Conservation (phyloP, 2,329 filamentous ascomycete genomes). For the Epichloe sp. region DNA sequence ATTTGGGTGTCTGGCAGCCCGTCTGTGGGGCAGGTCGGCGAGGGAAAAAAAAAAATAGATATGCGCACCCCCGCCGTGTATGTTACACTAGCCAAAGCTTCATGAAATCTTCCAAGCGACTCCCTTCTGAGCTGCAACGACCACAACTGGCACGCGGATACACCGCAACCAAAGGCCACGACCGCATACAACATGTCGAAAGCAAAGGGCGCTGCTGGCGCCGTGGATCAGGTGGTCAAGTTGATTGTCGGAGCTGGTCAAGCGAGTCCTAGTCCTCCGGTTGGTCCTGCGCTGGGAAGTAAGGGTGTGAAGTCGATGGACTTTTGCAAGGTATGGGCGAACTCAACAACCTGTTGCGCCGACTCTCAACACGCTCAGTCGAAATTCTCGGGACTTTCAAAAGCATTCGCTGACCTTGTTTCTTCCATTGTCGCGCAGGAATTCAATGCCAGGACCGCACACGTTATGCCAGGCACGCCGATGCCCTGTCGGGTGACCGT, state of each 20-base stretch:
- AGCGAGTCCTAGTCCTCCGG: constrained; percentile 85
- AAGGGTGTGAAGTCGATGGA: constrained; percentile 99
- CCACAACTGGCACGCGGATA: not conserved
- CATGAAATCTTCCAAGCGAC: constrained; percentile 7
- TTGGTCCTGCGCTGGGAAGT: constrained; percentile 88
- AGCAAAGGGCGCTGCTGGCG: constrained; percentile 24
- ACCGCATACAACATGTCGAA: constrained; percentile 37
- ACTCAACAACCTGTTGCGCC: not conserved
- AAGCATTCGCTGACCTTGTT: constrained; percentile 8
- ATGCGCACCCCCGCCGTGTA: not conserved
- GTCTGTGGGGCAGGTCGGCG: not conserved
- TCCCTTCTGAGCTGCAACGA: not conserved
- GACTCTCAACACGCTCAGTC: not conserved
- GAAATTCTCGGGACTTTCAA: not conserved
- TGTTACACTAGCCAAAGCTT: not conserved
- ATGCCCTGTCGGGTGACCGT: constrained; percentile 86
- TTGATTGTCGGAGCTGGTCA: constrained; percentile 94
- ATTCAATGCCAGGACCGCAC: constrained; percentile 87
- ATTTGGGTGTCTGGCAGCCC: not conserved
- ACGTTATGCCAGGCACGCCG: constrained; percentile 71
- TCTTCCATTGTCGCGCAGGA: constrained; percentile 44
- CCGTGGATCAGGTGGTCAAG: constrained; percentile 71
- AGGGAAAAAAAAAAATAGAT: not conserved
- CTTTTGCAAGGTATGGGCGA: constrained; percentile 79
- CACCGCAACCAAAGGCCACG: constrained; percentile 6